Evolutionary conservation across 2,329 filamentous ascomycete species (phyloP).

Genomic region (Trichophaea hybrida): DNA sequence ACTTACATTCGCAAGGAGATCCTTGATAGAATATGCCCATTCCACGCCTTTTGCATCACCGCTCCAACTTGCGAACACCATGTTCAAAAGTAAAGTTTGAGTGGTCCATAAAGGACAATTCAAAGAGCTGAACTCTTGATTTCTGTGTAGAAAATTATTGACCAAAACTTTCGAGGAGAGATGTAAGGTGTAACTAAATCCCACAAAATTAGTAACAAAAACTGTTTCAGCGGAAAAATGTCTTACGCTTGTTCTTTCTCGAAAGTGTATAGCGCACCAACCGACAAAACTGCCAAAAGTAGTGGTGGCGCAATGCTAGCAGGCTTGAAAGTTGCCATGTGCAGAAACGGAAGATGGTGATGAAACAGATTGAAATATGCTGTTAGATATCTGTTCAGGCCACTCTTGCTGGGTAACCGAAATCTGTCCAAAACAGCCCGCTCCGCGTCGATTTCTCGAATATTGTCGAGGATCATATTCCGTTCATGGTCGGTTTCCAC

Average conservation of each 20-base stretch:
- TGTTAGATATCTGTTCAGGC: constrained; percentile 80
- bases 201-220: background rate
- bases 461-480: constrained; percentile 70
- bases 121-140: constrained; percentile 95
- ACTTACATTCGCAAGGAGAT: constrained; percentile 66
- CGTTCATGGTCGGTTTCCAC: constrained; percentile 73
- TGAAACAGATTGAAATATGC: constrained; percentile 97
- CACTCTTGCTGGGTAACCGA: constrained; percentile 63
- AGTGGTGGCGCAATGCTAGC: constrained; percentile 67
- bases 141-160: constrained; percentile 93
- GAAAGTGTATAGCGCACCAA: constrained; percentile 90
- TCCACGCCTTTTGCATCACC: constrained; percentile 93
- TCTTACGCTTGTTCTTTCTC: constrained; percentile 71
- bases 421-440: constrained; percentile 77
- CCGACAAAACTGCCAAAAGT: constrained; percentile 78
- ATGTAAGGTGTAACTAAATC: constrained; percentile 63
- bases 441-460: constrained; percentile 65
- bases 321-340: constrained; percentile 78
- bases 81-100: constrained; percentile 92
- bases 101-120: constrained; percentile 97
- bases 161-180: constrained; percentile 95
- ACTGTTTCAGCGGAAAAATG: constrained; percentile 8
- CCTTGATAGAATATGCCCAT: constrained; percentile 99
- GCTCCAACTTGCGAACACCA: constrained; percentile 99
- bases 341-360: constrained; percentile 88